phyloP scores from a whole-genome alignment of 2,329 filamentous ascomycete genomes.

The Coniosporium tulheliwenetii region DNA sequence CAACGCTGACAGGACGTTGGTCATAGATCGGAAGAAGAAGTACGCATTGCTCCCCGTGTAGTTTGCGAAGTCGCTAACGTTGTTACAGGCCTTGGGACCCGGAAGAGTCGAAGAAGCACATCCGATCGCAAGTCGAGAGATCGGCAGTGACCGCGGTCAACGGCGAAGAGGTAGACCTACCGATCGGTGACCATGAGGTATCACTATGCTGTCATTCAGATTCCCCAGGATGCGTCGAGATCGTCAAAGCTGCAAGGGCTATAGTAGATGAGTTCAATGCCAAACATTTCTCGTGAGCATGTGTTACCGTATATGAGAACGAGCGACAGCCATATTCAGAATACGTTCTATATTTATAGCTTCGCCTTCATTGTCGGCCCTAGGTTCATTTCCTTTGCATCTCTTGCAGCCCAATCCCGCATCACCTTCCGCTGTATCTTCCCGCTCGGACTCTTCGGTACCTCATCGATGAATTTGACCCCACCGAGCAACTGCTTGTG shows the following conservation, averaged over 20 bases:
- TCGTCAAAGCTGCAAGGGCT: conserved; percentile 24
- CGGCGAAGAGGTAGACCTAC: conserved; percentile 24
- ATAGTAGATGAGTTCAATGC: conserved; percentile 26
- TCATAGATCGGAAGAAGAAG: conserved; percentile 45
- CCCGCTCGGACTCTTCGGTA: conserved; percentile 16
- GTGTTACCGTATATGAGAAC: too few species aligned
- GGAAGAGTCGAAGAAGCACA: conserved; percentile 22
- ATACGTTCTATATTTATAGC: conserved; percentile 4
- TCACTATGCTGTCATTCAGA: conserved; percentile 29
- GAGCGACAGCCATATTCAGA: too few species aligned
- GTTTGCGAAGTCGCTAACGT: neutral
- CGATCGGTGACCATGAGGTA: conserved; percentile 24
- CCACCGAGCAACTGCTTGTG: conserved; percentile 24
- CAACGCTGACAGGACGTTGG: conserved; percentile 30
- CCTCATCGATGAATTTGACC: conserved; percentile 17
- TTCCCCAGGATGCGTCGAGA: conserved; percentile 26
- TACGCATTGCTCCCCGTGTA: conserved; percentile 4
- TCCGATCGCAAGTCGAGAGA: conserved; percentile 23
- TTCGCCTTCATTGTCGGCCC: conserved; percentile 9
- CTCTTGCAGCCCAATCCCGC: conserved; percentile 14
- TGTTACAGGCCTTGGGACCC: conserved; percentile 21
- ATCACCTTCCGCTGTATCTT: conserved; percentile 18
- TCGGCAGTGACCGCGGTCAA: conserved; percentile 24
- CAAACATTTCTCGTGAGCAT: conserved; percentile 1
- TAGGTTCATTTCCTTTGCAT: conserved; percentile 7